These are phyloP conservation scores for Suhomyces yuchorum DNA, from an alignment of 1,139 yeast species.

Conservation along the genomic window DNA sequence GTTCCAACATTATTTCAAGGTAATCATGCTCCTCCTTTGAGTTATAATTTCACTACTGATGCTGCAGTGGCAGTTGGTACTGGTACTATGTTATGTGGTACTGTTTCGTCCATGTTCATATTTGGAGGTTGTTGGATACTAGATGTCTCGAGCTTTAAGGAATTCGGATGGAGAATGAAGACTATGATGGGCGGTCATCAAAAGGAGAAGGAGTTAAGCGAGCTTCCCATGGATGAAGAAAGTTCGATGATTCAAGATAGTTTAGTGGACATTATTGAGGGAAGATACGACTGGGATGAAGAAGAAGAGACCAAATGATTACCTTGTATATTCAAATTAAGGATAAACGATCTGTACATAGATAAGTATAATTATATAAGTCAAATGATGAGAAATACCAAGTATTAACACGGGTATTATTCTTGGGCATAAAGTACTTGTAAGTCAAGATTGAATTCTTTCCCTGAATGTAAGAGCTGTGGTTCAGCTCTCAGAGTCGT, in stretches of 20 bases:
- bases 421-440: too few species aligned
- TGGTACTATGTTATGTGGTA: constrained; percentile 73
- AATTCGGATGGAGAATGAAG: constrained; percentile 74
- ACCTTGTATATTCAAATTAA: neutral
- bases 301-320: constrained; percentile 6
- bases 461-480: too few species aligned
- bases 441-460: too few species aligned
- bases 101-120: constrained; percentile 70
- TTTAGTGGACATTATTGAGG: constrained; percentile 48
- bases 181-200: constrained; percentile 67
- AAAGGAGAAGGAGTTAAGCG: constrained; percentile 48
- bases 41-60: constrained; percentile 76
- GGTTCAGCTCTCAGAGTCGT: too few species aligned
- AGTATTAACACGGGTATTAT: too few species aligned
- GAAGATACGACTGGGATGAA: constrained; percentile 34
- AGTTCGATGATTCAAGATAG: constrained; percentile 56
- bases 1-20: constrained; percentile 81
- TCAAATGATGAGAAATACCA: neutral
- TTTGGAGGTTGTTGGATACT: constrained; percentile 80
- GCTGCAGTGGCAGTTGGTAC: constrained; percentile 86
- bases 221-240: constrained; percentile 69
- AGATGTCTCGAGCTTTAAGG: constrained; percentile 68
- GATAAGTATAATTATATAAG: neutral
- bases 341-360: neutral
- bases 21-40: constrained; percentile 78